Evolutionary conservation across 2,329 filamentous ascomycete species (phyloP), one percentile per base, ranked within the genome.

Genomic region (Talaromyces islandicus): DNA sequence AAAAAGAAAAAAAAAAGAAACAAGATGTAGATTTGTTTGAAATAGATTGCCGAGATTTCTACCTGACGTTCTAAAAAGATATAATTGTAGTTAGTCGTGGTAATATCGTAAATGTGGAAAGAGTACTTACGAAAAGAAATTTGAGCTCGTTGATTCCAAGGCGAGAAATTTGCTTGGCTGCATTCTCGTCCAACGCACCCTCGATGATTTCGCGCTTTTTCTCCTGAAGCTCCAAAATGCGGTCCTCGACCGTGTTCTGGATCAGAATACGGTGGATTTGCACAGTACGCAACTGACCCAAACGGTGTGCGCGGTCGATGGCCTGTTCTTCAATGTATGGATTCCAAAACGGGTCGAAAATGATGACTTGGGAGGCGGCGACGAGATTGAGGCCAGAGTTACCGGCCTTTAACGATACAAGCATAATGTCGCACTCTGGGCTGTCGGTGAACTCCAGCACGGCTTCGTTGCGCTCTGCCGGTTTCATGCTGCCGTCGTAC

Each of bases 331-430:
- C 92, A 54, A 95, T 89, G 70, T 89, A 96, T 0, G 92, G 92
- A 64, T 96, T 97, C 91, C 91, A 96, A 77, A 95, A 96, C 0
- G 92, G 92, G 70, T 96, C 92, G 70, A 96, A 86, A 64, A 96
- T 89, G 72, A 97, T 91, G 65, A 96, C 90, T 64, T 91, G 88
- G 1, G 87, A 91, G 0, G 92, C 92, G 19, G 86, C 85, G 43
- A 89, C 90, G 24, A 97, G 81, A 69, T 97, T 97, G 52, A 97
- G 83, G 1, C 92, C 92, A 0, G 92, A 87, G 67, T 93, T 93
- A 35, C 90, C 90, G 1, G 90, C 90, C 67, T 90, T 91, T 54
- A 93, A 79, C 1, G 88, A 92, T 2, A 92, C 84, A 3, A 94
- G 80, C 82, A 94, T 89, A 69, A 93, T 81, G 63, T 82, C 86